Base-by-base conservation (phyloP, 768 basidiomycete species). In the Pisolithus microcarpus region DNA sequence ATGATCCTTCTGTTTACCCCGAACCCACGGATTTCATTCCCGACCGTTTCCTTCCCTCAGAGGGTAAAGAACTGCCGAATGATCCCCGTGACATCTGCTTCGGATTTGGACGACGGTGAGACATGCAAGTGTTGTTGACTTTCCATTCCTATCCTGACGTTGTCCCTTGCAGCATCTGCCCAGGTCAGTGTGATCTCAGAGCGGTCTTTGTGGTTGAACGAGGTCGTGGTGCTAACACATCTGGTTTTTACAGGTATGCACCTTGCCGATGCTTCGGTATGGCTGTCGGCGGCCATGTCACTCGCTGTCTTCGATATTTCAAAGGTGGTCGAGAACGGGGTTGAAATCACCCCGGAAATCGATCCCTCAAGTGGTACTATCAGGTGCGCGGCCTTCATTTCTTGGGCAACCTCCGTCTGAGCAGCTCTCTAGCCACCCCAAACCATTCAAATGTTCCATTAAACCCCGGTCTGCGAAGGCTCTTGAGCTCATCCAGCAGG, bases 61-160 rank as follows among this genome's bases (percentile, higher is more conserved):
- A 61, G 4, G 62, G 59, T 38, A 62, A 65, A 38, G 55, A 64
- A 40, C 74, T 74, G 28, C 79, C 84, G 58, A 62, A 58, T 18
- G 82, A 85, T 63, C 81, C 83, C 52, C 78, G 78, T 49, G 72
- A 72, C 44, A 61, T 81, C 43, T 81, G 78, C 58, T 87, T 85
- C 65, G 85, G 85, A 7, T 87, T 85, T 59, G 85, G 85, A 44
- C 71, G 85, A 66, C 76, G 85, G 61, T 66, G 64, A 18, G 72
- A 69, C 46, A 45, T 9, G 30, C 43, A 50, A 50, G 37, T 52
- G 46, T 46, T 7, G 15, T 49, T 31, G 46, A 50, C 26, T 7
- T 52, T 43, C 26, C 23, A 42, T 30, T 43, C 34, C 42, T 44
- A 53, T 48, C 37, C 21, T 43, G 16, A 38, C 52, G 42, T 38